Percentiles rank a stretch among this genome's conserved stretches.
Conservation (phyloP, 2,329 filamentous ascomycete species). For the Fusarium tuaranense region DNA sequence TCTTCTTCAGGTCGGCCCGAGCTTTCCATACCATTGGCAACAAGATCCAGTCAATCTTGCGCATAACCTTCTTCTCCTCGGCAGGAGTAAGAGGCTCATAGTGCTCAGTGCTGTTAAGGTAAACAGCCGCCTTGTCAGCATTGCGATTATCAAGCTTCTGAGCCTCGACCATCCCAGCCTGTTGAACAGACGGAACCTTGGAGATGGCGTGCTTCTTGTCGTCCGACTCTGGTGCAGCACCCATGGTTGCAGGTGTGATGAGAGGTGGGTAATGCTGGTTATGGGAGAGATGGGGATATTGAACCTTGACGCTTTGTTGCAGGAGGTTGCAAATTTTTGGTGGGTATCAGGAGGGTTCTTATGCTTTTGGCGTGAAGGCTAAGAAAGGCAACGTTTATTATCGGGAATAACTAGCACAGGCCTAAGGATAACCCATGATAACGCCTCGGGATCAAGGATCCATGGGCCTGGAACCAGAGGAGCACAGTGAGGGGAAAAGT, state of each 20-base stretch:
- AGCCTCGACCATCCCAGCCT: background rate
- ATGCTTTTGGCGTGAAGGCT: conserved; percentile 1
- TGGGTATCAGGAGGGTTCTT: conserved; percentile 1
- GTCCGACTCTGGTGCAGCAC: background rate
- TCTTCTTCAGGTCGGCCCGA: background rate
- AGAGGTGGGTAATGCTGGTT: background rate
- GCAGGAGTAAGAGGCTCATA: conserved; percentile 10
- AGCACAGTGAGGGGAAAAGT: background rate
- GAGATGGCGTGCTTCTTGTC: conserved; percentile 8
- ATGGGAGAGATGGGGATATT: background rate
- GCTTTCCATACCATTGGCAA: background rate
- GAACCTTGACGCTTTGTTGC: background rate
- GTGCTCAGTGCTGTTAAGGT: conserved; percentile 3
- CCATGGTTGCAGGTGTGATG: background rate
- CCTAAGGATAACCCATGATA: background rate
- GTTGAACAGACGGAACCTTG: background rate
- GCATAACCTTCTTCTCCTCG: conserved; percentile 9
- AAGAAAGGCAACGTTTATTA: background rate
- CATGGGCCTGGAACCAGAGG: background rate
- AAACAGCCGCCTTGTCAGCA: conserved; percentile 8
- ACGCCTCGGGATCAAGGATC: background rate
- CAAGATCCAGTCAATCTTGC: conserved; percentile 7
- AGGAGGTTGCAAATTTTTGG: background rate
- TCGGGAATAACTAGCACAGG: background rate
- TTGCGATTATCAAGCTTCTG: conserved; percentile 9